Evolutionary conservation across 2,329 filamentous ascomycete species (phyloP).

Genomic region (Hypoxylon sp.): DNA sequence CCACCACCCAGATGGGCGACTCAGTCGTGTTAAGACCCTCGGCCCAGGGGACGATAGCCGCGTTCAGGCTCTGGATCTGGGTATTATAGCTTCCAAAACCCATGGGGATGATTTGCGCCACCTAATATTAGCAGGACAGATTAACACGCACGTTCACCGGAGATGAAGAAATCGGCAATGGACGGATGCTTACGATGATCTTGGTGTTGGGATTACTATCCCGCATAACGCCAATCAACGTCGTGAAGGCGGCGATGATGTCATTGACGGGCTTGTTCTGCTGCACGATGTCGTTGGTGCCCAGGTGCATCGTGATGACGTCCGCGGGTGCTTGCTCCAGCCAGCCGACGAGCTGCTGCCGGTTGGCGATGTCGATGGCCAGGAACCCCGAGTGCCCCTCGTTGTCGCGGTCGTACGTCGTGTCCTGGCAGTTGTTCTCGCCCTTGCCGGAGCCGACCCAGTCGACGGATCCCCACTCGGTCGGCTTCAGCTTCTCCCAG

Average conservation of each 20-base stretch:
- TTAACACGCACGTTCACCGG: not conserved
- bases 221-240: slow-evolving; percentile 50
- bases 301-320: slow-evolving; percentile 56
- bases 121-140: slow-evolving; percentile 39
- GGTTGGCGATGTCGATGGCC: slow-evolving; percentile 54
- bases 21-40: slow-evolving; percentile 49
- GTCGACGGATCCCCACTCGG: slow-evolving; percentile 50
- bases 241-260: slow-evolving; percentile 53
- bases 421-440: slow-evolving; percentile 49
- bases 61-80: slow-evolving; percentile 50
- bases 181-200: slow-evolving; percentile 49
- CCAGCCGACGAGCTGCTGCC: slow-evolving; percentile 54
- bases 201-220: slow-evolving; percentile 52
- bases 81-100: slow-evolving; percentile 48
- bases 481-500: slow-evolving; percentile 52
- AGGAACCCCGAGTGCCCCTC: slow-evolving; percentile 55
- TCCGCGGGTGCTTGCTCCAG: slow-evolving; percentile 53
- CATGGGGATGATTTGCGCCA: slow-evolving; percentile 53
- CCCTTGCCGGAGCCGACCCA: slow-evolving; percentile 49
- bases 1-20: slow-evolving; percentile 53
- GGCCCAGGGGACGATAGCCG: slow-evolving; percentile 51
- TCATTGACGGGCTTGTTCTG: slow-evolving; percentile 49
- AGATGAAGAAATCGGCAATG: not conserved
- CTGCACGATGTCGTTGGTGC: slow-evolving; percentile 55
- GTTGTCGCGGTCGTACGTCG: slow-evolving; percentile 53